These are phyloP conservation scores for Globisporangium nodosum DNA, from an alignment of 352 stramenopile species.

Conservation along the genomic window DNA sequence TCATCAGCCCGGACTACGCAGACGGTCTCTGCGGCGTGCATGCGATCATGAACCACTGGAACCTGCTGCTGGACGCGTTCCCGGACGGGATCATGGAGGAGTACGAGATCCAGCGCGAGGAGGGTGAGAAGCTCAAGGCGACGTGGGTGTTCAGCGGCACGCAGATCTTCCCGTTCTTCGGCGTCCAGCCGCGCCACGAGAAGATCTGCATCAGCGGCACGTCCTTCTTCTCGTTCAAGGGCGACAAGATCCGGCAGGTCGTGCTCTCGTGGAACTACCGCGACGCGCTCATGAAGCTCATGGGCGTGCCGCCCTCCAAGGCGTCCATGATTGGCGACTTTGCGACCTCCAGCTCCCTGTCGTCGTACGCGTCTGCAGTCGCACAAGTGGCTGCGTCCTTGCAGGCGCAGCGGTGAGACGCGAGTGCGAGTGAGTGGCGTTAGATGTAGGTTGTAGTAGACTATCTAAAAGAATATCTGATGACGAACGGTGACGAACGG, in stretches of 20 bases:
- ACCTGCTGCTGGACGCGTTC: slow-evolving; percentile 59
- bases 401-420: slow-evolving; percentile 15
- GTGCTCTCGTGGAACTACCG: slow-evolving; percentile 74
- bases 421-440: background rate
- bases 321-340: slow-evolving; percentile 17
- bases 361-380: slow-evolving; percentile 6
- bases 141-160: slow-evolving; percentile 77
- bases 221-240: slow-evolving; percentile 75
- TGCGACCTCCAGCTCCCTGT: slow-evolving; percentile 2
- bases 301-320: slow-evolving; percentile 37
- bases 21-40: slow-evolving; percentile 59
- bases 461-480: background rate
- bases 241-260: slow-evolving; percentile 64
- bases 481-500: background rate
- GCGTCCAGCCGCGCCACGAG: slow-evolving; percentile 62
- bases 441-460: background rate
- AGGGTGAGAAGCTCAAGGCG: slow-evolving; percentile 64
- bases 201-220: slow-evolving; percentile 76
- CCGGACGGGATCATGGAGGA: slow-evolving; percentile 82
- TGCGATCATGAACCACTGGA: slow-evolving; percentile 73
- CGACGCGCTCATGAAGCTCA: slow-evolving; percentile 68
- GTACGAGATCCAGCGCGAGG: slow-evolving; percentile 66
- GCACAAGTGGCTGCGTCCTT: background rate
- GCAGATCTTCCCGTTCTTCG: slow-evolving; percentile 71
- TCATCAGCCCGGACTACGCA: slow-evolving; percentile 60